Percentiles rank a stretch among this genome's conserved stretches.
Conservation (phyloP, 1,139 yeast genomes). For the Candida tetrigidarum region DNA sequence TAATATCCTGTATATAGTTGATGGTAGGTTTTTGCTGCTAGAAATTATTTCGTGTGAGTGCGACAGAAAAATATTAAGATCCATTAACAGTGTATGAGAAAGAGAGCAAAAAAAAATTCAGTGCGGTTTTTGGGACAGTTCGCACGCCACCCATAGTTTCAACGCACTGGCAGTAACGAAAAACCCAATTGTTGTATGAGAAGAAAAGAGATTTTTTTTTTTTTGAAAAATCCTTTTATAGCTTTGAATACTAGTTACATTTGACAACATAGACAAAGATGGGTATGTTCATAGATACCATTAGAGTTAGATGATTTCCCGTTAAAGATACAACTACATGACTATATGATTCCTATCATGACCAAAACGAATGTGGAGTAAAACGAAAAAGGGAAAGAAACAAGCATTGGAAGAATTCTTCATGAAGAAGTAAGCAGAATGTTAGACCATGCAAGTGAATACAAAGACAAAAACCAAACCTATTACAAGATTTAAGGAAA, state of each 20-base stretch:
- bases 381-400: neutral
- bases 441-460: slow-evolving; percentile 1
- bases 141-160: slow-evolving; percentile 5
- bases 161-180: slow-evolving; percentile 3
- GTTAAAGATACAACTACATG: neutral
- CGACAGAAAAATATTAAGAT: neutral
- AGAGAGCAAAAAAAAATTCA: neutral
- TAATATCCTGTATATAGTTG: slow-evolving; percentile 4
- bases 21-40: neutral
- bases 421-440: neutral
- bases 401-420: neutral
- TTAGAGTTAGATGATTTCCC: neutral
- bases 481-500: neutral
- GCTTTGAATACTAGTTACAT: slow-evolving; percentile 7
- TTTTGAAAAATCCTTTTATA: slow-evolving; percentile 6
- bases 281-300: slow-evolving; percentile 10
- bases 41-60: neutral
- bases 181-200: neutral
- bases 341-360: neutral
- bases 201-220: slow-evolving; percentile 8
- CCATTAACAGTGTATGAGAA: too few relatives aligned
- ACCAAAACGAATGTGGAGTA: neutral
- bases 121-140: neutral
- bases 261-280: slow-evolving; percentile 12
- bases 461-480: too few relatives aligned